Conservation (phyloP, 2,329 filamentous ascomycete genomes). For the Diaporthe aspalathi region DNA sequence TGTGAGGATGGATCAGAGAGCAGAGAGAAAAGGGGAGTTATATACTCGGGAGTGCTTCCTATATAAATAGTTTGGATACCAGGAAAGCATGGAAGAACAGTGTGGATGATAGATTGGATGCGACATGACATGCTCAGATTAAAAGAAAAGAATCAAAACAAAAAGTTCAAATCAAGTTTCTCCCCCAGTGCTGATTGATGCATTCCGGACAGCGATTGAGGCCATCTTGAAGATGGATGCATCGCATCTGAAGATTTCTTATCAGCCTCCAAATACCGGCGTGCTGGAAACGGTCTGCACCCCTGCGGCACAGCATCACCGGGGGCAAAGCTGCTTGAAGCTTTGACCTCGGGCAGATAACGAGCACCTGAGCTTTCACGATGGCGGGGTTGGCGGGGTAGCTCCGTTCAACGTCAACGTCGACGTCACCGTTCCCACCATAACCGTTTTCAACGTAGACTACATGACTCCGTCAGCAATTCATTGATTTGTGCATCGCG, state of each 20-base stretch:
- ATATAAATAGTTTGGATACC: slow-evolving; percentile 8
- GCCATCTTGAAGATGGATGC: no score
- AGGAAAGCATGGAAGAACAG: background rate
- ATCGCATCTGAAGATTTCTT: background rate
- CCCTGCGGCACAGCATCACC: background rate
- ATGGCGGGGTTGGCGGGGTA: slow-evolving; percentile 29
- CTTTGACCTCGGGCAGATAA: background rate
- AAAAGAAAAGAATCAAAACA: slow-evolving; percentile 2
- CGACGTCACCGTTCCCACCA: slow-evolving; percentile 4
- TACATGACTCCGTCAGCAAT: background rate
- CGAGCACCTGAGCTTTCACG: background rate
- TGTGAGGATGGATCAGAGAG: background rate
- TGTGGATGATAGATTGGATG: background rate
- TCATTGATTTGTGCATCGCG: background rate
- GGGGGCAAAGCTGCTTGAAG: background rate
- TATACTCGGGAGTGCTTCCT: background rate
- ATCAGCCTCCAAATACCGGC: background rate
- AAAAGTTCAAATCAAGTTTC: no score
- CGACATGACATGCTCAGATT: background rate
- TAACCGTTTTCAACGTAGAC: background rate
- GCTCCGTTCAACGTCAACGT: slow-evolving; percentile 12
- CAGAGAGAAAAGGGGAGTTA: background rate
- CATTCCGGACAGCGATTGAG: background rate
- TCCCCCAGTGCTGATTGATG: background rate
- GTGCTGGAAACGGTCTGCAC: no score